phyloP scores from a whole-genome alignment of 129 eudicot species.

The Flaveria robusta region DNA sequence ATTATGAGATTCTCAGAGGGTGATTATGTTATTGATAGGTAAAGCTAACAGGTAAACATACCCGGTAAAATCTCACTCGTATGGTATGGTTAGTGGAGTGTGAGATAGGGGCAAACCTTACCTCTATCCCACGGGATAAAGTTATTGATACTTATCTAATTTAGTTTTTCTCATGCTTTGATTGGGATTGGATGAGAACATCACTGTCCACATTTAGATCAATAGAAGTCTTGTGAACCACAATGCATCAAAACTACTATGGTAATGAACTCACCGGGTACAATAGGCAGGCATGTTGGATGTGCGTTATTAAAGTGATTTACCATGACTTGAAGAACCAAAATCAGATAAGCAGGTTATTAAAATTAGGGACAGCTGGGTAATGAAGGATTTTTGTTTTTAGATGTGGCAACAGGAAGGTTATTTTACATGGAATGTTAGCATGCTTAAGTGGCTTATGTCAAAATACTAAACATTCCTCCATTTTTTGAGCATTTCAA shows the following conservation, averaged over 20 bases:
- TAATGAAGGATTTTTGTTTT: not conserved
- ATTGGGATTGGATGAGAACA: not conserved
- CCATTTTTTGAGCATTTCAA: not conserved
- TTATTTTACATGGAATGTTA: not conserved
- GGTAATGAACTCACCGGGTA: not conserved
- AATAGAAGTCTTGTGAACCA: not conserved
- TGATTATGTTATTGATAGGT: too few species aligned
- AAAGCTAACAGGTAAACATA: too few species aligned
- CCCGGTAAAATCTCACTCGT: too few species aligned
- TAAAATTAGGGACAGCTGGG: not conserved
- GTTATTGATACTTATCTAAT: too few species aligned
- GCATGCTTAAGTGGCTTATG: slow-evolving; percentile 4
- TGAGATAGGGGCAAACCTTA: too few species aligned
- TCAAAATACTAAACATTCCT: slow-evolving; percentile 8
- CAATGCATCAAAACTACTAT: not conserved
- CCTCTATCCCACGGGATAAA: too few species aligned
- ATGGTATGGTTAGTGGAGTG: too few species aligned
- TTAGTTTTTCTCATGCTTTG: not conserved
- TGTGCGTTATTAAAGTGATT: not conserved
- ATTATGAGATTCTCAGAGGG: too few species aligned
- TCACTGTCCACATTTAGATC: not conserved
- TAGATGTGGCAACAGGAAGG: slow-evolving; percentile 5
- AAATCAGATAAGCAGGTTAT: not conserved
- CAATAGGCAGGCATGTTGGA: not conserved
- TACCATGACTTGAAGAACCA: not conserved